A percentile compares a stretch with the other conserved stretches of the same genome.
Conservation (phyloP, 2,329 filamentous ascomycete genomes). For the Alternaria atra region DNA sequence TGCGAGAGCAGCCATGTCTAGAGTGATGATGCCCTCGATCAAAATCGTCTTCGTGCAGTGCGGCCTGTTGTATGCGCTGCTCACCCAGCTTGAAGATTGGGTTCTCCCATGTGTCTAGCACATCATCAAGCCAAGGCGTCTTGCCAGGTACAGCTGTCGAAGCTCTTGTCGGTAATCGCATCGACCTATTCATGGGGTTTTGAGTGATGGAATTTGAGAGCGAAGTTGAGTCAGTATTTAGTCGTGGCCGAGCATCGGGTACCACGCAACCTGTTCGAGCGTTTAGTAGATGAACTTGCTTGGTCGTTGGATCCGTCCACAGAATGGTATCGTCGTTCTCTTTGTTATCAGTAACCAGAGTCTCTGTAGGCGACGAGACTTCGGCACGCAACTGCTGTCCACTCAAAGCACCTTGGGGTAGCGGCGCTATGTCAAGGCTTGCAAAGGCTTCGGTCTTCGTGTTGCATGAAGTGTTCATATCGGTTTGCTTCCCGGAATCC, state of each 20-base stretch:
- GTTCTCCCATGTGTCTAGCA: conserved; percentile 76
- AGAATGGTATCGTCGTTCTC: conserved; percentile 51
- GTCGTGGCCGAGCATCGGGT: conserved; percentile 21
- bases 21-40: conserved; percentile 1
- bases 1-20: conserved; percentile 19
- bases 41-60: conserved; percentile 27
- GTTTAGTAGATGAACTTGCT: conserved; percentile 62
- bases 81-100: conserved; percentile 72
- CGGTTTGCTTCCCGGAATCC: neutral
- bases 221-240: conserved; percentile 14
- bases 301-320: conserved; percentile 71
- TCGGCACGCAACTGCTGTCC: neutral
- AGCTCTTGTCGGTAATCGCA: conserved; percentile 43
- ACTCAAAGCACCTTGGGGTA: conserved; percentile 23
- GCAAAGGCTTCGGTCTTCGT: neutral
- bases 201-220: conserved; percentile 17
- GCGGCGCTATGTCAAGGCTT: conserved; percentile 19
- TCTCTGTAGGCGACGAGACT: neutral
- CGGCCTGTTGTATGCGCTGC: conserved; percentile 53
- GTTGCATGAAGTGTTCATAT: neutral
- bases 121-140: conserved; percentile 65
- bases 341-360: neutral
- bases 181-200: conserved; percentile 34
- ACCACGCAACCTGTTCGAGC: conserved; percentile 62
- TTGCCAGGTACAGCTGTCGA: conserved; percentile 15